Conservation (phyloP, 2,329 filamentous ascomycete genomes). For the Colletotrichum sp. region DNA sequence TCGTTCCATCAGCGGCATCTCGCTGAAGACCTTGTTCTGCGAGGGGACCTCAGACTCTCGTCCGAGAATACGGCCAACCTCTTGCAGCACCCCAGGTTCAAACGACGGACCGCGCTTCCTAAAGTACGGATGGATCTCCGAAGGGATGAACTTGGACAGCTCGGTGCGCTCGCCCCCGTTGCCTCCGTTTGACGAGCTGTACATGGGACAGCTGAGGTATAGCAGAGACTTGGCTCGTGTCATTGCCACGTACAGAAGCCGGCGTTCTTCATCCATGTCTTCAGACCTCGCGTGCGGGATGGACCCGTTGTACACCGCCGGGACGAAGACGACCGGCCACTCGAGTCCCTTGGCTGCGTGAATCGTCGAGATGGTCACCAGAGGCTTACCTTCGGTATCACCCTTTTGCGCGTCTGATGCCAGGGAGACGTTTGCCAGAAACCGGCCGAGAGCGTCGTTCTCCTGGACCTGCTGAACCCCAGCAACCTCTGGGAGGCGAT, state of each 20-base stretch:
- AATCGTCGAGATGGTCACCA: slow-evolving; percentile 93
- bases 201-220: slow-evolving; percentile 82
- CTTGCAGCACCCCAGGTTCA: slow-evolving; percentile 63
- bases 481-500: slow-evolving; percentile 70
- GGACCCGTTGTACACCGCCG: slow-evolving; percentile 86
- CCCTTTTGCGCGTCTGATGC: slow-evolving; percentile 73
- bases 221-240: slow-evolving; percentile 87
- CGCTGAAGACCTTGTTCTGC: slow-evolving; percentile 57
- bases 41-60: slow-evolving; percentile 59
- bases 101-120: slow-evolving; percentile 73
- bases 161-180: slow-evolving; percentile 57
- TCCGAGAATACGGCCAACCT: slow-evolving; percentile 74
- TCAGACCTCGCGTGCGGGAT: slow-evolving; percentile 90
- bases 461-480: slow-evolving; percentile 73
- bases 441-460: slow-evolving; percentile 69
- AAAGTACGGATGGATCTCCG: slow-evolving; percentile 42
- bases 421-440: slow-evolving; percentile 90
- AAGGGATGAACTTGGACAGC: slow-evolving; percentile 75
- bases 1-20: slow-evolving; percentile 57
- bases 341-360: slow-evolving; percentile 96
- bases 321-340: slow-evolving; percentile 95
- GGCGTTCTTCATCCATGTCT: slow-evolving; percentile 84
- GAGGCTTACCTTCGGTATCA: slow-evolving; percentile 60
- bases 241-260: slow-evolving; percentile 95
- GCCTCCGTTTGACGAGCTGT: slow-evolving; percentile 62